A percentile compares a stretch with the other conserved stretches of the same genome.
phyloP scores from a whole-genome alignment of 73 alveolate species.

The Effrenium voratum region DNA sequence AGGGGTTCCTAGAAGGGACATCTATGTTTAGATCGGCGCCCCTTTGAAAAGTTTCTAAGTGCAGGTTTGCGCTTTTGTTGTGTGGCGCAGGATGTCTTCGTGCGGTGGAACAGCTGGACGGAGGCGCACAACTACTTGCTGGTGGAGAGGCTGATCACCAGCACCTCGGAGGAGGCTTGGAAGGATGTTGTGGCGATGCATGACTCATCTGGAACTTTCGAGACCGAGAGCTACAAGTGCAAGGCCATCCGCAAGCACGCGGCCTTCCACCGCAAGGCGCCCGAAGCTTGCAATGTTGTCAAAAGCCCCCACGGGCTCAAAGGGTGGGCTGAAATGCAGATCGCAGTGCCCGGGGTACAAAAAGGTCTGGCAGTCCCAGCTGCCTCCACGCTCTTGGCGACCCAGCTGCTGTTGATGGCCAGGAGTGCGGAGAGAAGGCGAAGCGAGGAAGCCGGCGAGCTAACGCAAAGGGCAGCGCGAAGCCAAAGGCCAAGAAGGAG shows the following conservation, averaged over 20 bases:
- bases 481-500: background rate
- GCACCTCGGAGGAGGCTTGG: background rate
- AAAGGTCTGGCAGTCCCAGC: too few species aligned
- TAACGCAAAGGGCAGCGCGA: background rate
- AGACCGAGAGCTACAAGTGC: background rate
- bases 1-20: background rate
- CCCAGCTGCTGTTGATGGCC: too few species aligned
- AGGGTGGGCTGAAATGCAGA: background rate
- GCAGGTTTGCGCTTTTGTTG: background rate
- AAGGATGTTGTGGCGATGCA: conserved; percentile 6
- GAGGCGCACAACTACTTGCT: conserved; percentile 31
- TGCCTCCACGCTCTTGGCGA: too few species aligned
- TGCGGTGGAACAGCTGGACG: background rate
- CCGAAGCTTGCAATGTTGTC: background rate
- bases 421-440: too few species aligned
- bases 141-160: background rate
- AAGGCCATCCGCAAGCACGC: conserved; percentile 10
- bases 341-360: background rate
- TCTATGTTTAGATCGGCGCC: background rate
- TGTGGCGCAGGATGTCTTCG: background rate
- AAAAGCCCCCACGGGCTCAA: background rate
- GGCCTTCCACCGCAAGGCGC: background rate
- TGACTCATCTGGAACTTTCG: background rate
- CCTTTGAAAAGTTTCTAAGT: too few species aligned
- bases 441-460: too few species aligned